Base-by-base conservation (phyloP, 805 yeast genomes). In the Spathaspora arborariae region DNA sequence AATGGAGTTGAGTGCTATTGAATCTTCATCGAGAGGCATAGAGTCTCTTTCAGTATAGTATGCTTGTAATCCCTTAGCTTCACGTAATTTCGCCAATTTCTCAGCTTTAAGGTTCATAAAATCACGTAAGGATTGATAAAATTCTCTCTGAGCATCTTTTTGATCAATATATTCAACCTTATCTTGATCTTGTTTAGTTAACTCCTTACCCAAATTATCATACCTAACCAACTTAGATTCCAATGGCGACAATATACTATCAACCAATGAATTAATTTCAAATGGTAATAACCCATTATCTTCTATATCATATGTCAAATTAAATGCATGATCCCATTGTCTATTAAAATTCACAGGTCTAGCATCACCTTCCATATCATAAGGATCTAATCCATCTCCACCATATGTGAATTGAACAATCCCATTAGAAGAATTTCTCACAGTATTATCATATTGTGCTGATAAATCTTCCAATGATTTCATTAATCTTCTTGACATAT, bases 341-440 rank as follows among this genome's bases (percentile, higher is more conserved):
- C 97, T 82, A 46, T 75, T 76, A 64, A 94, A 92, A 63, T 95
- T 90, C 30, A 94, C 99, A 0, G 99, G 99, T 57, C 75, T 81
- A 1, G 98, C 97, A 67, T 95, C 97, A 56, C 99, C 99, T 70
- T 95, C 99, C 99, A 94, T 94, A 68, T 92, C 97, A 62, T 88
- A 76, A 2, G 99, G 99, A 74, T 94, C 99, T 53, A 94, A 78
- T 41, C 98, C 97, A 67, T 94, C 99, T 52, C 98, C 99, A 67
- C 99, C 99, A 62, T 94, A 94, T 30, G 89, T 88, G 68, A 94
- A 94, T 68, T 94, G 99, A 15, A 94, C 99, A 62, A 94, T 88
- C 67, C 97, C 96, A 63, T 90, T 90, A 45, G 95, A 80, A 1
- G 98, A 92, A 50, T 96, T 94, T 62, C 99, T 80, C 37, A 94